Evolutionary conservation across 306 rosid genomes (phyloP), one percentile per base, ranked within the genome.

Genomic region (Luffa acutangula): DNA sequence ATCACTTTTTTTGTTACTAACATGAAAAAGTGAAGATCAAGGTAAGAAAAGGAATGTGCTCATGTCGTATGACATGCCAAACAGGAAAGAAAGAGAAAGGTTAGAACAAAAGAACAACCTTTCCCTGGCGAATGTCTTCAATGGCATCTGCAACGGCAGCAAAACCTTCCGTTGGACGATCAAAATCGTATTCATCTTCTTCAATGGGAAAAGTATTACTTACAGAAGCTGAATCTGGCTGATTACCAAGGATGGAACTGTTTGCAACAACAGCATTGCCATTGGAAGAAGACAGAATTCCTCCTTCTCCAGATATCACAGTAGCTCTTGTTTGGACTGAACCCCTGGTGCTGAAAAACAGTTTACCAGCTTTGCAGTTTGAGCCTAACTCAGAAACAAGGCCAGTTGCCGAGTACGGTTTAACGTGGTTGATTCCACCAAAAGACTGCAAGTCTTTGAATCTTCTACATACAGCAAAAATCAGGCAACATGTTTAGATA

Each of bases 61-160:
- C 21, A 18, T 3, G 36, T 20, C 20, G 81, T 56, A 4, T 41
- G 56, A 58, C 41, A 17, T 15, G 15, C 17, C 67, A 56, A 54
- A 21, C 82, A 86, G 18, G 9, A 31, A 53, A 62, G 46, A 56
- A 76, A 56, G 45, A 76, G 4, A 56, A 54, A 76, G 34, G 17
- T 51, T 76, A 77, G 36, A 13, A 39, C 65, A 78, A 78, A 7
- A 77, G 65, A 51, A 60, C 80, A 34, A 93, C 98, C 98, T 91
- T 93, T 83, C 98, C 97, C 31, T 84, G 91, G 59, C 94, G 92
- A 81, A 93, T 89, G 70, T 93, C 97, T 88, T 93, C 90, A 81
- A 93, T 87, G 73, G 97, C 97, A 79, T 93, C 93, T 15, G 92
- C 79, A 43, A 93, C 82, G 46, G 97, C 89, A 86, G 97, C 88